phyloP scores from a whole-genome alignment of 352 stramenopile species.

The Phytophthora pseudosyringae region DNA sequence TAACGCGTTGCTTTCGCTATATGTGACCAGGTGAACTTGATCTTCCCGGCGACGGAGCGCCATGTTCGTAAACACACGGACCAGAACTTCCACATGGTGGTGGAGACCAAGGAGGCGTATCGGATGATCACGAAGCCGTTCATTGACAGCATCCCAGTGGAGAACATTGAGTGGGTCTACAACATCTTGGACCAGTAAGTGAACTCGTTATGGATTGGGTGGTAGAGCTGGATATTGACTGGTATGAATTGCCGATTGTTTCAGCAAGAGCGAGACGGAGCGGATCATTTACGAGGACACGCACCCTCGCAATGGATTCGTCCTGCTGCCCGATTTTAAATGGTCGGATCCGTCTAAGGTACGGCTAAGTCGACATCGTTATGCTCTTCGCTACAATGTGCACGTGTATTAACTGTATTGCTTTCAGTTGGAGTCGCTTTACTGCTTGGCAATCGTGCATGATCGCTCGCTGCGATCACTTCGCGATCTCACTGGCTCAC shows the following conservation, averaged over 20 bases:
- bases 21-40: conserved; percentile 69
- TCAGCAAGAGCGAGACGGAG: conserved; percentile 82
- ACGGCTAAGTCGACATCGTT: background rate
- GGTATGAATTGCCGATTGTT: background rate
- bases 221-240: conserved; percentile 7
- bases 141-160: conserved; percentile 75
- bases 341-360: conserved; percentile 80
- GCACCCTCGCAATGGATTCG: conserved; percentile 70
- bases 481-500: conserved; percentile 68
- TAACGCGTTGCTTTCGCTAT: background rate
- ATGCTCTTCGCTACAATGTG: background rate
- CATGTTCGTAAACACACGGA: conserved; percentile 88
- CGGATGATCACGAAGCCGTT: conserved; percentile 72
- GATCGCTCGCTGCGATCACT: conserved; percentile 77
- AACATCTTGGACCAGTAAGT: conserved; percentile 90
- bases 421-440: conserved; percentile 74
- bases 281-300: conserved; percentile 82
- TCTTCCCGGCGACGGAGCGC: conserved; percentile 79
- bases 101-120: conserved; percentile 86
- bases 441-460: conserved; percentile 84
- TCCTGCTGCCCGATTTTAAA: conserved; percentile 87
- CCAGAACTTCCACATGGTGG: conserved; percentile 83
- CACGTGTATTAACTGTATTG: background rate
- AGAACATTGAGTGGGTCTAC: conserved; percentile 90
- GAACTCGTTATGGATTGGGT: background rate